These are phyloP conservation scores for Fusarium phyllophilum DNA, from an alignment of 2,329 filamentous ascomycete genomes.

Conservation along the genomic window DNA sequence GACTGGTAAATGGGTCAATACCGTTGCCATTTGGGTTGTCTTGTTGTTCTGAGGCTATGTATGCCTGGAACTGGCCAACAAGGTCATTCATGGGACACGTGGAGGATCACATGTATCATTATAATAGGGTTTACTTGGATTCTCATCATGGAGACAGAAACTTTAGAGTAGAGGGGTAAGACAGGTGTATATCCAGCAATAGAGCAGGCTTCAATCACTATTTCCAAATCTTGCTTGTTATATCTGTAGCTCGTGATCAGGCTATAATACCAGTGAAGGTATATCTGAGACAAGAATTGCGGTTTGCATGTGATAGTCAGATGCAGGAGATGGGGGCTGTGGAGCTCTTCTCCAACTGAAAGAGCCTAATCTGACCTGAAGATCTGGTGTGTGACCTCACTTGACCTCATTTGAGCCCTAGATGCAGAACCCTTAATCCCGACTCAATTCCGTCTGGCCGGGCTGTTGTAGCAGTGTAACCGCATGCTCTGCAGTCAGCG, in stretches of 20 bases:
- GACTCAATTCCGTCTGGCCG: conserved; percentile 35
- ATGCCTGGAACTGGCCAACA: conserved; percentile 6
- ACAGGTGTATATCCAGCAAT: conserved; percentile 32
- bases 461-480: conserved; percentile 1
- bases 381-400: conserved; percentile 14
- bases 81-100: conserved; percentile 6
- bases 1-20: conserved; percentile 1
- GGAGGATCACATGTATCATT: conserved; percentile 39
- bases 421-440: conserved; percentile 12
- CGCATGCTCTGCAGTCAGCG: conserved; percentile 1
- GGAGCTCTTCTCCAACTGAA: conserved; percentile 30
- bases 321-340: conserved; percentile 20
- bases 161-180: conserved; percentile 20
- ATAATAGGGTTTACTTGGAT: conserved; percentile 8
- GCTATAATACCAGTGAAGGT: background rate
- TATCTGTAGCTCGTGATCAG: background rate
- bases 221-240: background rate
- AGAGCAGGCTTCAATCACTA: conserved; percentile 19
- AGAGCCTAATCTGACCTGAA: conserved; percentile 10
- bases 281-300: background rate
- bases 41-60: background rate
- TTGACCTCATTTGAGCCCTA: conserved; percentile 3
- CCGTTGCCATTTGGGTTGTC: background rate
- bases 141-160: conserved; percentile 11
- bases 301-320: conserved; percentile 40